Conservation (phyloP, 1,139 yeast genomes). For the Taphrina flavorubra region DNA sequence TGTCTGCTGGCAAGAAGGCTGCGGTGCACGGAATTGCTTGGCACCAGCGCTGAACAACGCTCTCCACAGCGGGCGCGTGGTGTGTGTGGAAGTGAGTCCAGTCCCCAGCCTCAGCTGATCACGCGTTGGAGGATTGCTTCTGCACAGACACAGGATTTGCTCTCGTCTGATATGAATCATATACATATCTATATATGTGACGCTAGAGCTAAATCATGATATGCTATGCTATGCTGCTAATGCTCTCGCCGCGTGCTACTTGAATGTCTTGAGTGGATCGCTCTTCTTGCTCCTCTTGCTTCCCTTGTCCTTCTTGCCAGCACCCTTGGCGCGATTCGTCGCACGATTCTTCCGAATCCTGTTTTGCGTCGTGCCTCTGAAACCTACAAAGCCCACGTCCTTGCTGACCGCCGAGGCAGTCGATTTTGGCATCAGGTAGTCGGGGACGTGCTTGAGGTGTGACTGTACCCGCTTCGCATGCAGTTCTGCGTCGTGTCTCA, state of each 20-base stretch:
- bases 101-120: background rate
- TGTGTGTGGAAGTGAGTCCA: background rate
- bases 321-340: constrained; percentile 31
- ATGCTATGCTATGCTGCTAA: constrained; percentile 10
- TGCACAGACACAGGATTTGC: too few relatives aligned
- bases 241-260: constrained; percentile 23
- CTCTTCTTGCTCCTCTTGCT: constrained; percentile 44
- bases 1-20: background rate
- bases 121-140: background rate
- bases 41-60: background rate
- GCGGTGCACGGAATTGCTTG: background rate
- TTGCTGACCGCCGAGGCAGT: constrained; percentile 51
- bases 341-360: constrained; percentile 35
- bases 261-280: constrained; percentile 47
- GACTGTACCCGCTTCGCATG: constrained; percentile 82
- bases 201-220: too few relatives aligned
- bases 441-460: constrained; percentile 91
- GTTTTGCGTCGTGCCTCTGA: constrained; percentile 24
- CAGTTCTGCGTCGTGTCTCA: constrained; percentile 89
- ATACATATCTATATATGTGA: too few relatives aligned
- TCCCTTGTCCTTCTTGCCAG: constrained; percentile 42
- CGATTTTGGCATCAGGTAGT: constrained; percentile 85
- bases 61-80: constrained; percentile 2
- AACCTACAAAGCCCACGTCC: constrained; percentile 36
- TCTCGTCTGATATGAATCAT: too few relatives aligned